Percentiles rank a stretch among this genome's conserved stretches.
Evolutionary conservation across 2,329 filamentous ascomycete genomes (phyloP).

Genomic region (Ophiostoma himal-ulmi): DNA sequence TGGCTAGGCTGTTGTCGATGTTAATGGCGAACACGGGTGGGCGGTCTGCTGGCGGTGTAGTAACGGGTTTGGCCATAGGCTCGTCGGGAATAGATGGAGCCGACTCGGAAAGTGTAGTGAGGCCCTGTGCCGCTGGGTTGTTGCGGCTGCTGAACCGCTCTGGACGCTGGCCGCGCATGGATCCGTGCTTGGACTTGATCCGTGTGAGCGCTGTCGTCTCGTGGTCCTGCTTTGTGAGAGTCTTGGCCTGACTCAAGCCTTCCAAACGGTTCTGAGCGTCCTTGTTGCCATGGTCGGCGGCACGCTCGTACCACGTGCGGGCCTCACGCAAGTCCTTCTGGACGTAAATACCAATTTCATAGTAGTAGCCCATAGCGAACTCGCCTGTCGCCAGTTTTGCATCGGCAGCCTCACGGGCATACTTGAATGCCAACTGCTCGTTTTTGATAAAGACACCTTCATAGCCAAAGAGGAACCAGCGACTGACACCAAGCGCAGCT

Average conservation of each 20-base stretch:
- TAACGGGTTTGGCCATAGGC: neutral
- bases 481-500: slow-evolving; percentile 91
- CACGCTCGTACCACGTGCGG: slow-evolving; percentile 81
- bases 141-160: slow-evolving; percentile 47
- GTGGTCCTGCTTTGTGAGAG: slow-evolving; percentile 83
- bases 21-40: slow-evolving; percentile 49
- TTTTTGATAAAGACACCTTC: slow-evolving; percentile 92
- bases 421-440: slow-evolving; percentile 85
- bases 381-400: slow-evolving; percentile 82
- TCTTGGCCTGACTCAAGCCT: slow-evolving; percentile 74
- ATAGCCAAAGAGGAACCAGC: slow-evolving; percentile 96
- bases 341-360: slow-evolving; percentile 91
- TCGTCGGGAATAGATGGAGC: slow-evolving; percentile 30
- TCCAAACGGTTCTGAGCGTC: slow-evolving; percentile 80
- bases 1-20: slow-evolving; percentile 36
- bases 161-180: slow-evolving; percentile 56
- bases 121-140: slow-evolving; percentile 34
- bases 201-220: slow-evolving; percentile 82
- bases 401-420: slow-evolving; percentile 78
- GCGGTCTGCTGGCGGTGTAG: slow-evolving; percentile 34
- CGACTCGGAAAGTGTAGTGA: slow-evolving; percentile 48
- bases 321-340: slow-evolving; percentile 78
- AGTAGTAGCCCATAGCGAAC: slow-evolving; percentile 95
- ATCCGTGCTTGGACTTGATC: slow-evolving; percentile 77
- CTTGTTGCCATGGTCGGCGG: slow-evolving; percentile 83